Conservation (phyloP, 2,329 filamentous ascomycete species). For the Blumeria graminis region DNA sequence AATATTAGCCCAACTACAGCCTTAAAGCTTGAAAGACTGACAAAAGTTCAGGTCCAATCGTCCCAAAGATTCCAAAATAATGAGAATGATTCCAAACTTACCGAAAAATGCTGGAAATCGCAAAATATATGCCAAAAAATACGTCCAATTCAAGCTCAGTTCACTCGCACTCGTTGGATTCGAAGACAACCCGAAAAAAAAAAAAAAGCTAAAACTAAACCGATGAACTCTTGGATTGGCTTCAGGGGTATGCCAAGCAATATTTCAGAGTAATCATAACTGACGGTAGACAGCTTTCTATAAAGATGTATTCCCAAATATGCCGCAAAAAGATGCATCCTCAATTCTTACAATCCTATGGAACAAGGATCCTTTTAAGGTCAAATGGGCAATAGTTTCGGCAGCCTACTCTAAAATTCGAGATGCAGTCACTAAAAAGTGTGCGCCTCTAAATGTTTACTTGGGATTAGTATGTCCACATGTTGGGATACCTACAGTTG, state of each 20-base stretch:
- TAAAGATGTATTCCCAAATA: conserved; percentile 2
- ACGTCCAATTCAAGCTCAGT: neutral
- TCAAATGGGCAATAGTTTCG: conserved; percentile 9
- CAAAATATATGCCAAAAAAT: neutral
- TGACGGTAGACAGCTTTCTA: conserved; percentile 2
- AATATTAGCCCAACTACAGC: no score
- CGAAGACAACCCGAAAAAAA: neutral
- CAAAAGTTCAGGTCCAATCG: no score
- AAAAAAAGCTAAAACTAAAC: neutral
- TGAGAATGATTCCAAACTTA: no score
- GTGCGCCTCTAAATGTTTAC: conserved; percentile 6
- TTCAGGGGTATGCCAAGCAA: neutral
- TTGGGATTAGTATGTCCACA: conserved; percentile 5
- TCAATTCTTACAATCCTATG: conserved; percentile 6
- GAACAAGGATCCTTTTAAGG: conserved; percentile 8
- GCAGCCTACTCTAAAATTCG: conserved; percentile 9
- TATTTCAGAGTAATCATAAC: neutral
- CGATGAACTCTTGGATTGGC: neutral
- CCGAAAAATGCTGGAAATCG: no score
- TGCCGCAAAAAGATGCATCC: conserved; percentile 9
- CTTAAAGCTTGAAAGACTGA: no score
- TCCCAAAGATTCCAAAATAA: no score
- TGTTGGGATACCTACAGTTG: conserved; percentile 8
- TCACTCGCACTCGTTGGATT: neutral
- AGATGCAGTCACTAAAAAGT: conserved; percentile 6